These are phyloP conservation scores for Earliella scabrosa DNA, from an alignment of 1,284 basidiomycete species.

Conservation along the genomic window DNA sequence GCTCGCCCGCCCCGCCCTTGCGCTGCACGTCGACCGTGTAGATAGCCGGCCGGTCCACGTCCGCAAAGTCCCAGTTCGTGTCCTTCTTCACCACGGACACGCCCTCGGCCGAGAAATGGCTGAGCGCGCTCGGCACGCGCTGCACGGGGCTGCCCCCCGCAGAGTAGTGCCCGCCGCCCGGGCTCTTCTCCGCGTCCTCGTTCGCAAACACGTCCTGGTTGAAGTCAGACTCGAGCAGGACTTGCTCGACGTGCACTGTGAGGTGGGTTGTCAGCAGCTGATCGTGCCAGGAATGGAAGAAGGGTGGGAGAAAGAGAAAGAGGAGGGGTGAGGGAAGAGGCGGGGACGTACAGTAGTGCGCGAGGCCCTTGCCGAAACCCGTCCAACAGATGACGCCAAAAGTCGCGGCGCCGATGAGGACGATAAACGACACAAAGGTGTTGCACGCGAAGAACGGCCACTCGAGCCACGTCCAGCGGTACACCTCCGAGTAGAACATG, in stretches of 20 bases:
- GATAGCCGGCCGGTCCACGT: constrained; percentile 26
- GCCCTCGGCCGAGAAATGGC: constrained; percentile 15
- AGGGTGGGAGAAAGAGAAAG: background rate
- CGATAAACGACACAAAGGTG: constrained; percentile 49
- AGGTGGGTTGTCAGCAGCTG: background rate
- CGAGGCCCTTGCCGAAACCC: constrained; percentile 57
- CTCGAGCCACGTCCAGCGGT: constrained; percentile 57
- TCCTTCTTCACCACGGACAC: constrained; percentile 27
- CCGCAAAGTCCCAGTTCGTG: constrained; percentile 29
- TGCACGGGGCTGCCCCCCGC: constrained; percentile 13
- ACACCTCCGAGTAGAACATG: constrained; percentile 60
- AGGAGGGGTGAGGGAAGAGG: background rate
- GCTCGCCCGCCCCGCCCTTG: no score
- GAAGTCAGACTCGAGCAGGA: constrained; percentile 47
- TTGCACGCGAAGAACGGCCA: constrained; percentile 60
- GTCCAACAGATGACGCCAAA: constrained; percentile 51
- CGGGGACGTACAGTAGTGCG: constrained; percentile 46
- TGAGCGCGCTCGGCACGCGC: constrained; percentile 17
- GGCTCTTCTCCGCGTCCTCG: constrained; percentile 26
- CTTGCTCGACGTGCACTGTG: constrained; percentile 49
- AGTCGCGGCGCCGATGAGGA: constrained; percentile 47
- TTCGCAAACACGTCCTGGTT: constrained; percentile 48
- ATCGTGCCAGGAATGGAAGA: background rate
- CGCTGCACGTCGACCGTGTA: constrained; percentile 27
- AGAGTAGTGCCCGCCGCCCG: constrained; percentile 37